Conservation (phyloP, 306 rosid species). For the Arachis stenosperma region DNA sequence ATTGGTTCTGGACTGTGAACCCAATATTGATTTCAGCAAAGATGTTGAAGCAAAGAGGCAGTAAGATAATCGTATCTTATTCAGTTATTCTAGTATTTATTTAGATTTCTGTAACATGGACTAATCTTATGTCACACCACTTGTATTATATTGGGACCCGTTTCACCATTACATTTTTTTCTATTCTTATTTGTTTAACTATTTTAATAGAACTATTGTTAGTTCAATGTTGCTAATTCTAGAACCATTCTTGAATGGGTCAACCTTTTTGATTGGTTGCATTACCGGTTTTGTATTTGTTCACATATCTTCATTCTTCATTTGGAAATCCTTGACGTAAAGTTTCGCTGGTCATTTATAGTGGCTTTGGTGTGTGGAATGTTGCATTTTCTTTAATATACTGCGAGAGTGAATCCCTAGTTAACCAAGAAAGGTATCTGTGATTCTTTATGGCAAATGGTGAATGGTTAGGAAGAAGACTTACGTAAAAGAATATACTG, state of each 20-base stretch:
- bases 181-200: no score
- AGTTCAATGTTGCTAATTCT: no score
- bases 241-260: no score
- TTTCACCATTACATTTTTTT: no score
- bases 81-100: conserved; percentile 31
- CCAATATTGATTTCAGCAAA: conserved; percentile 95
- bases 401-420: neutral
- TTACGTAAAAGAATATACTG: neutral
- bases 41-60: conserved; percentile 92
- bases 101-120: conserved; percentile 12
- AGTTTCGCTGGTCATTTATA: no score
- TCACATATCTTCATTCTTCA: no score
- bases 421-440: neutral
- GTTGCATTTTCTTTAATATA: conserved; percentile 1
- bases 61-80: conserved; percentile 57
- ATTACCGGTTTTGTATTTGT: no score
- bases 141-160: conserved; percentile 8
- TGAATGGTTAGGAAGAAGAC: neutral
- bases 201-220: no score
- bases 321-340: no score
- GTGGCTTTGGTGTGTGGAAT: no score
- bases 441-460: neutral
- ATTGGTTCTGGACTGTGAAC: conserved; percentile 95
- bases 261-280: no score
- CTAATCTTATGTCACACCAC: conserved; percentile 1